A percentile compares a stretch with the other conserved stretches of the same genome.
phyloP scores from a whole-genome alignment of 2,329 filamentous ascomycete genomes.

The Fusarium liriodendri region DNA sequence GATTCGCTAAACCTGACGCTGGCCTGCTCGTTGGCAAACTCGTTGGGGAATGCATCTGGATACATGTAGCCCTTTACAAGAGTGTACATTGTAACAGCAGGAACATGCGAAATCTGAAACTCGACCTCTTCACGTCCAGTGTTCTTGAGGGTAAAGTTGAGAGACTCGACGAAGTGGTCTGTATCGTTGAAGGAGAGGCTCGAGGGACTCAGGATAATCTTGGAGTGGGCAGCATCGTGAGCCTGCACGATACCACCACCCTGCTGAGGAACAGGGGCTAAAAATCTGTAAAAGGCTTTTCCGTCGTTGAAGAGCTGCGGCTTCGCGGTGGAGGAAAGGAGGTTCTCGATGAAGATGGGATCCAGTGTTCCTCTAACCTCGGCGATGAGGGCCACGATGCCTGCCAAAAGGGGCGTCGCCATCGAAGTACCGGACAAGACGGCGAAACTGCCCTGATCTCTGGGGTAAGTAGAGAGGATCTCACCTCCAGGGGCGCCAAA shows the following conservation, averaged over 20 bases:
- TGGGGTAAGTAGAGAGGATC: slow-evolving; percentile 68
- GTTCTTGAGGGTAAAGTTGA: slow-evolving; percentile 68
- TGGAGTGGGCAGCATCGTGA: slow-evolving; percentile 67
- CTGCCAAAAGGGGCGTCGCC: slow-evolving; percentile 68
- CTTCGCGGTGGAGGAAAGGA: slow-evolving; percentile 62
- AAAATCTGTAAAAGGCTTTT: slow-evolving; percentile 47
- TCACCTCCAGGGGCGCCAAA: slow-evolving; percentile 66
- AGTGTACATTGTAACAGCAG: slow-evolving; percentile 66
- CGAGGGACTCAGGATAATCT: slow-evolving; percentile 64
- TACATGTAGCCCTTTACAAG: slow-evolving; percentile 43
- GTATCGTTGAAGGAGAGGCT: slow-evolving; percentile 74
- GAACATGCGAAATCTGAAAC: slow-evolving; percentile 63
- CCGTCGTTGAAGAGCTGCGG: slow-evolving; percentile 62
- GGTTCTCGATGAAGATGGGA: slow-evolving; percentile 60
- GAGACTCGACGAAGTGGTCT: slow-evolving; percentile 61
- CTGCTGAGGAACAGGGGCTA: slow-evolving; percentile 70
- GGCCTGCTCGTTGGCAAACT: slow-evolving; percentile 55
- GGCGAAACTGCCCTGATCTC: slow-evolving; percentile 59
- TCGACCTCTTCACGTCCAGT: slow-evolving; percentile 59
- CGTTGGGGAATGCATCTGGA: slow-evolving; percentile 58
- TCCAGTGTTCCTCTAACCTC: slow-evolving; percentile 63
- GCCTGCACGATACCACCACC: slow-evolving; percentile 71
- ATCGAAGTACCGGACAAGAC: slow-evolving; percentile 70
- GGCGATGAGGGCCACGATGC: slow-evolving; percentile 64
- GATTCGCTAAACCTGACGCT: slow-evolving; percentile 55